phyloP scores from a whole-genome alignment of 2,329 filamentous ascomycete genomes.

The Periconia sp. region DNA sequence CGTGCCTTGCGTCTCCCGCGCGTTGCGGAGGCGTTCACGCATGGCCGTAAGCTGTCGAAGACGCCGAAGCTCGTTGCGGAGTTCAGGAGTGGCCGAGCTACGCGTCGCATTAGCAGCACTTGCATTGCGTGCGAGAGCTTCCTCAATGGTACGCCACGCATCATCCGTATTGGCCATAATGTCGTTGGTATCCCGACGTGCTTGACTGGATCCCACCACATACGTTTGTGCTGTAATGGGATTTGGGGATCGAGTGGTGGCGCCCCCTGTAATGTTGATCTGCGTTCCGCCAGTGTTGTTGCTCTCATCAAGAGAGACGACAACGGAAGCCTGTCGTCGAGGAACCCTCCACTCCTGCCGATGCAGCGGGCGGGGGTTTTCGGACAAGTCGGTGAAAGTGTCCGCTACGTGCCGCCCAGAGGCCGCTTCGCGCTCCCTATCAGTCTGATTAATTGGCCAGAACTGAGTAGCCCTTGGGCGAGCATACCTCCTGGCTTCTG shows the following conservation, averaged over 20 bases:
- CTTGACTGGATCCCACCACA: constrained; percentile 15
- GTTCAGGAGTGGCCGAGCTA: constrained; percentile 30
- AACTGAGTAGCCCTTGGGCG: not conserved
- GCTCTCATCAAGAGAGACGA: constrained; percentile 21
- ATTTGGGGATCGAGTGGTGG: constrained; percentile 34
- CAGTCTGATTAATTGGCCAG: not conserved
- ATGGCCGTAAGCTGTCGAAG: constrained; percentile 40
- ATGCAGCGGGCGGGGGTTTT: constrained; percentile 23
- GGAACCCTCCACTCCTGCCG: constrained; percentile 29
- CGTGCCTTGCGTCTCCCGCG: constrained; percentile 24
- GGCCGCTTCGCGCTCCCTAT: constrained; percentile 20
- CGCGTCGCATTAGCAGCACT: constrained; percentile 20
- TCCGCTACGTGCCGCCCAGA: constrained; percentile 16
- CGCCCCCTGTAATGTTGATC: constrained; percentile 31
- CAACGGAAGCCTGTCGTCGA: constrained; percentile 44
- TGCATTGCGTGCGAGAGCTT: constrained; percentile 45
- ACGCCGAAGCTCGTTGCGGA: constrained; percentile 36
- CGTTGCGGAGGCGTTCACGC: constrained; percentile 40
- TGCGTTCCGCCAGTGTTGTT: constrained; percentile 20
- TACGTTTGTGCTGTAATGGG: constrained; percentile 21
- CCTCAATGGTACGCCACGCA: constrained; percentile 53
- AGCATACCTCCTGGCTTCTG: constrained; percentile 27
- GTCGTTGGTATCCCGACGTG: constrained; percentile 31
- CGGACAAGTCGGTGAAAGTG: constrained; percentile 24
- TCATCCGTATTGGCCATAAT: constrained; percentile 41